Percentiles rank a stretch among this genome's conserved stretches.
Evolutionary conservation across 2,329 filamentous ascomycete species (phyloP).

Genomic region (Monosporascus ibericus): DNA sequence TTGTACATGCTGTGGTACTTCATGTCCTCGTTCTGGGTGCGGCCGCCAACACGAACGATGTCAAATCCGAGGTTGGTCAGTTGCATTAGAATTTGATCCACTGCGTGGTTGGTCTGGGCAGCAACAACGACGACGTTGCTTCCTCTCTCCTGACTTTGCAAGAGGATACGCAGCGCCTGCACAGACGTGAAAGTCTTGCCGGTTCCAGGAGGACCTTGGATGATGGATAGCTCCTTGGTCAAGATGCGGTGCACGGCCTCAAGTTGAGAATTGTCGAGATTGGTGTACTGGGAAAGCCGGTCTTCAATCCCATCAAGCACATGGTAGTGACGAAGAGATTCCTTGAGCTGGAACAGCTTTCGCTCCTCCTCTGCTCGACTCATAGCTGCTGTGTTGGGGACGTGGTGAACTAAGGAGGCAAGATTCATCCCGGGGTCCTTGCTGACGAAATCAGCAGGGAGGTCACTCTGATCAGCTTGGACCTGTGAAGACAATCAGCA

Average conservation of each 20-base stretch:
- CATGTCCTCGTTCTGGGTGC: slow-evolving; percentile 61
- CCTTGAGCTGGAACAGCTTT: slow-evolving; percentile 12
- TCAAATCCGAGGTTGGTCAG: slow-evolving; percentile 48
- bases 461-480: slow-evolving; percentile 30
- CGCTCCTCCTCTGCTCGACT: slow-evolving; percentile 3
- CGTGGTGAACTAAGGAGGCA: slow-evolving; percentile 24
- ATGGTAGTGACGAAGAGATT: slow-evolving; percentile 11
- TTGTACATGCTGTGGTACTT: slow-evolving; percentile 61
- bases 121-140: slow-evolving; percentile 71
- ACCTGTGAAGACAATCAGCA: slow-evolving; percentile 19
- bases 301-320: slow-evolving; percentile 19
- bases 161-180: slow-evolving; percentile 58
- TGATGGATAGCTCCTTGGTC: slow-evolving; percentile 63
- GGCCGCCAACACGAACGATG: slow-evolving; percentile 58
- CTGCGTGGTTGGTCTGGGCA: slow-evolving; percentile 84
- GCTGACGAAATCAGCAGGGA: slow-evolving; percentile 24
- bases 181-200: slow-evolving; percentile 80
- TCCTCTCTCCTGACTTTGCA: slow-evolving; percentile 47
- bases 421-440: slow-evolving; percentile 27
- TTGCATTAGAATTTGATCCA: slow-evolving; percentile 72
- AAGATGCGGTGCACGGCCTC: slow-evolving; percentile 63
- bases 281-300: slow-evolving; percentile 21
- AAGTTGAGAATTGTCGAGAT: slow-evolving; percentile 66
- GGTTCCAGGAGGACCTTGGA: slow-evolving; percentile 75
- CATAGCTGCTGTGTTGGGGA: slow-evolving; percentile 13